A percentile compares a stretch with the other conserved stretches of the same genome.
Evolutionary conservation across 495 filamentous ascomycete genomes (phyloP).

Genomic region (Friedmanniomyces endolithicus): DNA sequence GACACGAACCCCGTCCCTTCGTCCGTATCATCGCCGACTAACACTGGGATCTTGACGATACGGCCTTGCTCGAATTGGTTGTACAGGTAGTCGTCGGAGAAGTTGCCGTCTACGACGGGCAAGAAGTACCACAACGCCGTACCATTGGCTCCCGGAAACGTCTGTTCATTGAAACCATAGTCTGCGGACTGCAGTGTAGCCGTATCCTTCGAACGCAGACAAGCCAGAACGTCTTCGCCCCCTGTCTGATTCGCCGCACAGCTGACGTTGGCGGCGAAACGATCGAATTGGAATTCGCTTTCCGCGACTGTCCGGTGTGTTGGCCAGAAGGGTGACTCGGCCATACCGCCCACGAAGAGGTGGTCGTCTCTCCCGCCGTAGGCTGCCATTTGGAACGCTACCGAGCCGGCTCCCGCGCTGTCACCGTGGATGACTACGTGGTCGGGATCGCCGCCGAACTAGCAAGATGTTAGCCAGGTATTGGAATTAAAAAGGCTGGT

Average conservation of each 20-base stretch:
- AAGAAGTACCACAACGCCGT: conserved; percentile 5
- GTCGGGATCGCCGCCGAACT: conserved; percentile 27
- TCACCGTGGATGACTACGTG: conserved; percentile 62
- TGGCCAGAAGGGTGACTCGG: conserved; percentile 11
- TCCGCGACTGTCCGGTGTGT: conserved; percentile 3
- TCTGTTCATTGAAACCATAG: neutral
- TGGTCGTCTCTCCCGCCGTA: conserved; percentile 17
- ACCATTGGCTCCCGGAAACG: conserved; percentile 1
- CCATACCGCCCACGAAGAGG: conserved; percentile 17
- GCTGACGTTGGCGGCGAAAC: conserved; percentile 13
- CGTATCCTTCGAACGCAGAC: conserved; percentile 6
- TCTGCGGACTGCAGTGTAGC: conserved; percentile 12
- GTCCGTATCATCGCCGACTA: conserved; percentile 11
- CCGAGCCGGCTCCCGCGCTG: conserved; percentile 59
- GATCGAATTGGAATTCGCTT: conserved; percentile 12
- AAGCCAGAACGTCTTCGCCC: conserved; percentile 4
- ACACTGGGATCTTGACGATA: conserved; percentile 2
- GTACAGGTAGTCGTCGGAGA: conserved; percentile 41
- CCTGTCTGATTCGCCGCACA: conserved; percentile 5
- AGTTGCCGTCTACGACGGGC: conserved; percentile 6
- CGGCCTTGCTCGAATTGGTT: conserved; percentile 29
- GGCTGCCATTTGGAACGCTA: conserved; percentile 8
- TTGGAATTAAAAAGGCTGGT: neutral
- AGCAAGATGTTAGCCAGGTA: conserved; percentile 24
- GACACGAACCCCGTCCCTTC: conserved; percentile 13